Percentiles rank a stretch among this genome's conserved stretches.
Conservation (phyloP, 306 rosid genomes). For the Ziziphus jujuba region DNA sequence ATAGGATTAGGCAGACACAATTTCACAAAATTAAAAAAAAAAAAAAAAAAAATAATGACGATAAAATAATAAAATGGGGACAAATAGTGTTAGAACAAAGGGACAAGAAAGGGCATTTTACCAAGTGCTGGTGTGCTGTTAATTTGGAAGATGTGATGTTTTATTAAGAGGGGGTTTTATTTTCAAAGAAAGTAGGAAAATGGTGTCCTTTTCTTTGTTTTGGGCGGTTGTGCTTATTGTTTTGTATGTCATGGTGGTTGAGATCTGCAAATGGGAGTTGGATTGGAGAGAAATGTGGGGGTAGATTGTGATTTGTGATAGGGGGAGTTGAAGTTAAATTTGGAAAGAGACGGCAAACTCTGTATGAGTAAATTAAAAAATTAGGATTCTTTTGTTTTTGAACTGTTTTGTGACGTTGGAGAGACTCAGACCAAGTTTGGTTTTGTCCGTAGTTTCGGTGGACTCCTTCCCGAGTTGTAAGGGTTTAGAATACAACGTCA, state of each 20-base stretch:
- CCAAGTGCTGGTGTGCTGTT: slow-evolving; percentile 63
- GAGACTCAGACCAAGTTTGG: neutral
- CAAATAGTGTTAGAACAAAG: slow-evolving; percentile 25
- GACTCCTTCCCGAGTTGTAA: neutral
- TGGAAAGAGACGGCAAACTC: slow-evolving; percentile 56
- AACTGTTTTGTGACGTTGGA: slow-evolving; percentile 19
- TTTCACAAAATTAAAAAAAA: too few species aligned
- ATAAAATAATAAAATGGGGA: slow-evolving; percentile 35
- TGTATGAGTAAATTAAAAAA: slow-evolving; percentile 26
- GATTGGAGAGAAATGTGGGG: slow-evolving; percentile 32
- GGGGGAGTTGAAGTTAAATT: slow-evolving; percentile 31
- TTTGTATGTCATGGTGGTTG: slow-evolving; percentile 36
- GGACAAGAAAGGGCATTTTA: slow-evolving; percentile 75
- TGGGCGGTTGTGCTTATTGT: slow-evolving; percentile 46
- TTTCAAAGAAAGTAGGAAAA: slow-evolving; percentile 42
- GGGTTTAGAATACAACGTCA: too few species aligned
- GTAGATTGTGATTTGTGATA: slow-evolving; percentile 26
- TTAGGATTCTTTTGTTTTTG: slow-evolving; percentile 29
- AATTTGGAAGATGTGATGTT: slow-evolving; percentile 76
- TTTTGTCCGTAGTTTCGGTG: neutral
- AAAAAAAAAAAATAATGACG: neutral
- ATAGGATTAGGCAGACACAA: slow-evolving; percentile 26
- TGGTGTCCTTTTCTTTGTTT: slow-evolving; percentile 50
- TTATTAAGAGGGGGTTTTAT: slow-evolving; percentile 35
- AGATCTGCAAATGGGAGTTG: slow-evolving; percentile 33